Base-by-base conservation (phyloP, 345 rosid species). In the Syzygium oleosum region DNA sequence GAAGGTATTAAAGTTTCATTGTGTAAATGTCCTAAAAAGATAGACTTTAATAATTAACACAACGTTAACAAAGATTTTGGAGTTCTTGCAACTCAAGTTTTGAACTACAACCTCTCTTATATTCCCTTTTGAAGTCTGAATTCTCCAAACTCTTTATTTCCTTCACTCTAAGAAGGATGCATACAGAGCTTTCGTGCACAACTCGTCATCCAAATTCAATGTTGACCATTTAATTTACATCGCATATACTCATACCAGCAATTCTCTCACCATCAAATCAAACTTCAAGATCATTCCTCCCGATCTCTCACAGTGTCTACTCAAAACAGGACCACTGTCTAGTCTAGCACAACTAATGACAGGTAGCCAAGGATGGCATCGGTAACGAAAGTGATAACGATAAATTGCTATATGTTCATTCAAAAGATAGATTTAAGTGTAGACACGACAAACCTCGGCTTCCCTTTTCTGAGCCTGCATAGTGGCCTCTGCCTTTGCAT, bases 401-500 rank as follows among this genome's bases (percentile, higher is more conserved):
- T 21, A 38, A 5, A 73, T 22, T 38, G 49, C 49, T 61, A 73
- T 0, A 73, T 38, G 49, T 19, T 34, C 83, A 73, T 73, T 43
- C 7, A 73, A 38, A 34, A 19, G 83, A 73, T 38, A 38, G 43
- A 43, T 41, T 15, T 19, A 38, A 19, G 15, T 3, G 13, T 73
- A 73, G 38, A 38, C 41, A 29, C 12, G 87, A 87, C 91, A 86
- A 80, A 96, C 99, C 98, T 97, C 96, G 9, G 94, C 93, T 90
- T 94, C 94, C 90, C 90, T 68, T 89, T 88, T 94, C 89, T 95
- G 99, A 88, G 94, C 84, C 54, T 90, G 91, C 54, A 88, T 85
- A n/a, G 94, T 91, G 38, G 88, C 88, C 87, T 90, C 95, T 34
- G 96, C 94, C 88, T 95, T 96, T 5, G 98, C 97, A 38, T 95